These are phyloP conservation scores for Epichloe hybrida DNA, from an alignment of 2,329 filamentous ascomycete species.

Conservation along the genomic window DNA sequence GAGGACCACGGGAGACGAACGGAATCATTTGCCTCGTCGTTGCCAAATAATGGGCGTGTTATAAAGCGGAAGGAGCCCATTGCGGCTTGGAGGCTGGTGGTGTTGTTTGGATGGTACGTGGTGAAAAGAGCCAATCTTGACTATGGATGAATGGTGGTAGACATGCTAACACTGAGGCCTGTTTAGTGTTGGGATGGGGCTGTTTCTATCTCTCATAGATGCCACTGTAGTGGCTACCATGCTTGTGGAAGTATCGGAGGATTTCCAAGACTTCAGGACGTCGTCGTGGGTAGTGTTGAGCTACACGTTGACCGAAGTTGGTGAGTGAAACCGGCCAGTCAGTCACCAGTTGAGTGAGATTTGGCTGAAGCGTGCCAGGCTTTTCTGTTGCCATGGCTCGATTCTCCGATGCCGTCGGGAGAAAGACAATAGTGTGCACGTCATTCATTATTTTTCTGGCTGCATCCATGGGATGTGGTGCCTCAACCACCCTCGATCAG, in stretches of 20 bases:
- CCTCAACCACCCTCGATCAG: conserved; percentile 20
- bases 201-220: conserved; percentile 45
- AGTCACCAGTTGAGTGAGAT: not conserved
- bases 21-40: not conserved
- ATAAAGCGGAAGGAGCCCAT: conserved; percentile 9
- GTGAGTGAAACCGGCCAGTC: conserved; percentile 20
- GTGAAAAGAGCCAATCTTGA: not conserved
- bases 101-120: conserved; percentile 8
- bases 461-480: conserved; percentile 42
- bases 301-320: conserved; percentile 42
- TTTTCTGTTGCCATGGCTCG: conserved; percentile 38
- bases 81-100: conserved; percentile 7
- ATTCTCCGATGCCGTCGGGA: conserved; percentile 39
- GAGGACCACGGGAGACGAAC: not conserved
- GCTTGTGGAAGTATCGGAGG: conserved; percentile 38
- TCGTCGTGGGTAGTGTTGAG: conserved; percentile 43
- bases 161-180: not conserved
- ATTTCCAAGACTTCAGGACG: conserved; percentile 30
- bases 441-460: conserved; percentile 41
- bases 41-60: conserved; percentile 1
- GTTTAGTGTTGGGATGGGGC: conserved; percentile 33
- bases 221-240: conserved; percentile 46
- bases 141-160: not conserved
- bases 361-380: conserved; percentile 3
- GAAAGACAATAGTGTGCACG: conserved; percentile 33